These are phyloP conservation scores for Aspergillus versicolor DNA, from an alignment of 2,329 filamentous ascomycete genomes.

Conservation along the genomic window DNA sequence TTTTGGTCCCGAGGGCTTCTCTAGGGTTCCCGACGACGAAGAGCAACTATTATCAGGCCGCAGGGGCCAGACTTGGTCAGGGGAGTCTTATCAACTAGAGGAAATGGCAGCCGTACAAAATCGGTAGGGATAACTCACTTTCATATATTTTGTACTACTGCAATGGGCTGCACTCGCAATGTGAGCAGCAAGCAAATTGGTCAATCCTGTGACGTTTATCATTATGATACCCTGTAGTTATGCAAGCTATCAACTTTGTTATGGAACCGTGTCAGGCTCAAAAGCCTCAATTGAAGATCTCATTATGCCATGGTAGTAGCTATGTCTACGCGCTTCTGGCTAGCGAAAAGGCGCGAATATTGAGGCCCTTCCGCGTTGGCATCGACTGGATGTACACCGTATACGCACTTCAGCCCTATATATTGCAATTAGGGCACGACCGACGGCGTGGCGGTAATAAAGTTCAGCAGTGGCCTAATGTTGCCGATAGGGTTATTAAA, in stretches of 20 bases:
- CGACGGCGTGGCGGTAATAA: too few relatives aligned
- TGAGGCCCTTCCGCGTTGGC: too few relatives aligned
- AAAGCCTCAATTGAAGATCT: too few relatives aligned
- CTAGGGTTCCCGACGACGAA: slow-evolving; percentile 31
- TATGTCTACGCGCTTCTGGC: not conserved
- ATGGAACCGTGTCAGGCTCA: not conserved
- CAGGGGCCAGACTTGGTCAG: slow-evolving; percentile 14
- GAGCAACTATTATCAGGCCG: slow-evolving; percentile 28
- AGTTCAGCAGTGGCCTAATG: too few relatives aligned
- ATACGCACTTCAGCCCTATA: too few relatives aligned
- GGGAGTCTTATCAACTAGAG: slow-evolving; percentile 27
- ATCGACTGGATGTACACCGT: too few relatives aligned
- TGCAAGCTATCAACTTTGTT: not conserved
- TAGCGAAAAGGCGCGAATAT: too few relatives aligned
- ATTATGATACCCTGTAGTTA: slow-evolving; percentile 16
- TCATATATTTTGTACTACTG: not conserved
- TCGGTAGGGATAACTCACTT: slow-evolving; percentile 1
- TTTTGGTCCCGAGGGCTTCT: slow-evolving; percentile 27
- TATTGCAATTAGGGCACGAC: too few relatives aligned
- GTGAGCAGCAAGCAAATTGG: not conserved
- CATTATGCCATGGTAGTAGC: not conserved
- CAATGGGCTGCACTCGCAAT: not conserved
- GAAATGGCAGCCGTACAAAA: slow-evolving; percentile 16
- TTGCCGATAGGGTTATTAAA: too few relatives aligned
- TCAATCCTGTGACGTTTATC: not conserved